A percentile compares a stretch with the other conserved stretches of the same genome.
Evolutionary conservation across 1,139 yeast species (phyloP).

Genomic region (Arxiozyma telluris): DNA sequence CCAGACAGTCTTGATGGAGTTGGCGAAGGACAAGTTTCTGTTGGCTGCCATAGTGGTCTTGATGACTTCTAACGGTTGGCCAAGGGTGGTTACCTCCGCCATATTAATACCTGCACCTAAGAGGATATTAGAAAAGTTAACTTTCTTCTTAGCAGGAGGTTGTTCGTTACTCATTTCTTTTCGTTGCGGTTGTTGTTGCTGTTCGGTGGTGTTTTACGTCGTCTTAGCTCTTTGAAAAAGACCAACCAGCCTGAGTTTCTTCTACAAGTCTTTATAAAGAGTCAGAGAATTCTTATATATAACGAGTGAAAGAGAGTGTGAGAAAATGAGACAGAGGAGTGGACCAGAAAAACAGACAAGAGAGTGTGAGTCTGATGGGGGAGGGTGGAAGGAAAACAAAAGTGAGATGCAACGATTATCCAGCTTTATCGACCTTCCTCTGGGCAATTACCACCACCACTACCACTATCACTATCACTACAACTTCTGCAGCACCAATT

Average conservation of each 20-base stretch:
- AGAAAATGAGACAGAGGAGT: too few species aligned
- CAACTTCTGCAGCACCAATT: too few species aligned
- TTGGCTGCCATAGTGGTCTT: constrained; percentile 99
- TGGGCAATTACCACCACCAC: too few species aligned
- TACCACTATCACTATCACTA: too few species aligned
- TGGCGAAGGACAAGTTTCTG: constrained; percentile 56
- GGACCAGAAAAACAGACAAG: too few species aligned
- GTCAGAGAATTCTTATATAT: too few species aligned
- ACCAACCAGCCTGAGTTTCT: too few species aligned
- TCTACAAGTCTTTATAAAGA: too few species aligned
- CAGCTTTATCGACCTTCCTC: background rate
- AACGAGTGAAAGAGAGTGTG: too few species aligned
- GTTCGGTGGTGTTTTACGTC: background rate
- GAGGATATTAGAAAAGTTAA: constrained; percentile 79
- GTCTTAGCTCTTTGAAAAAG: too few species aligned
- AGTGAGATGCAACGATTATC: background rate
- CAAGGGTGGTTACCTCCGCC: constrained; percentile 88
- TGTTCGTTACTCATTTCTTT: background rate
- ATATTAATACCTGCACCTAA: constrained; percentile 90
- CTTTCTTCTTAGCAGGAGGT: constrained; percentile 53
- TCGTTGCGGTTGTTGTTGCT: background rate
- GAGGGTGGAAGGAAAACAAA: too few species aligned
- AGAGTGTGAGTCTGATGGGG: too few species aligned
- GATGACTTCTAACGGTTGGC: constrained; percentile 92
- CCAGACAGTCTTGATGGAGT: constrained; percentile 73